These are phyloP conservation scores for Penicillium sp. DNA, from an alignment of 2,329 filamentous ascomycete genomes.

Conservation along the genomic window DNA sequence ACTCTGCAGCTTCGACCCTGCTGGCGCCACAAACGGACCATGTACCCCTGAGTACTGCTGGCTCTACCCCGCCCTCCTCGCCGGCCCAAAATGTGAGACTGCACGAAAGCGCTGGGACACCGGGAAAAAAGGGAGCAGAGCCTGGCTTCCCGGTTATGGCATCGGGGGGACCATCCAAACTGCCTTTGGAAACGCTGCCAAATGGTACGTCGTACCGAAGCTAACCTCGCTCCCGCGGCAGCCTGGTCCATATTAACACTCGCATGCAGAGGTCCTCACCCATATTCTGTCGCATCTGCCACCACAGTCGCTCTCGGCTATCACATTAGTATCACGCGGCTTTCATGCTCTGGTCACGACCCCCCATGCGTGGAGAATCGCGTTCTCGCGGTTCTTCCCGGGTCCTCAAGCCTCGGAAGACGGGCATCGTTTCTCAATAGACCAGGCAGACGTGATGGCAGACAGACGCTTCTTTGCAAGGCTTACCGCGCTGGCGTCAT, in stretches of 20 bases:
- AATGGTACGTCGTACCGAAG: slow-evolving; percentile 62
- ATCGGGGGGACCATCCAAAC: slow-evolving; percentile 43
- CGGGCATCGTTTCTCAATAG: slow-evolving; percentile 44
- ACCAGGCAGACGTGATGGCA: slow-evolving; percentile 60
- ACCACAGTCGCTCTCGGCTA: slow-evolving; percentile 74
- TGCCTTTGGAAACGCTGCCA: slow-evolving; percentile 62
- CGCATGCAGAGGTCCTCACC: slow-evolving; percentile 73
- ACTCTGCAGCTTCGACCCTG: slow-evolving; percentile 24
- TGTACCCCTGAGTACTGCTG: slow-evolving; percentile 28
- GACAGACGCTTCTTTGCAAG: slow-evolving; percentile 78
- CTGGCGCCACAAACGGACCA: slow-evolving; percentile 20
- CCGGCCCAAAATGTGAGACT: slow-evolving; percentile 53
- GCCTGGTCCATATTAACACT: slow-evolving; percentile 9
- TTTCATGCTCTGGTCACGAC: slow-evolving; percentile 86
- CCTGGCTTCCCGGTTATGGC: slow-evolving; percentile 53
- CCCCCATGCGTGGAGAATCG: slow-evolving; percentile 89
- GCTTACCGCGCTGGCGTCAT: slow-evolving; percentile 79
- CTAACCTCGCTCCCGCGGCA: not conserved
- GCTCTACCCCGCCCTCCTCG: slow-evolving; percentile 37
- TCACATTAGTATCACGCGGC: slow-evolving; percentile 81
- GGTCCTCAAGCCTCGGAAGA: slow-evolving; percentile 61
- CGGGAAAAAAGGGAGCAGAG: slow-evolving; percentile 40
- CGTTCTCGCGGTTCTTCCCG: slow-evolving; percentile 86
- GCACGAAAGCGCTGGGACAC: slow-evolving; percentile 51
- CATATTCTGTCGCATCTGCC: slow-evolving; percentile 88